Evolutionary conservation across 1,284 basidiomycete species (phyloP).

Genomic region (Sporisorium iseilematis-ciliati): DNA sequence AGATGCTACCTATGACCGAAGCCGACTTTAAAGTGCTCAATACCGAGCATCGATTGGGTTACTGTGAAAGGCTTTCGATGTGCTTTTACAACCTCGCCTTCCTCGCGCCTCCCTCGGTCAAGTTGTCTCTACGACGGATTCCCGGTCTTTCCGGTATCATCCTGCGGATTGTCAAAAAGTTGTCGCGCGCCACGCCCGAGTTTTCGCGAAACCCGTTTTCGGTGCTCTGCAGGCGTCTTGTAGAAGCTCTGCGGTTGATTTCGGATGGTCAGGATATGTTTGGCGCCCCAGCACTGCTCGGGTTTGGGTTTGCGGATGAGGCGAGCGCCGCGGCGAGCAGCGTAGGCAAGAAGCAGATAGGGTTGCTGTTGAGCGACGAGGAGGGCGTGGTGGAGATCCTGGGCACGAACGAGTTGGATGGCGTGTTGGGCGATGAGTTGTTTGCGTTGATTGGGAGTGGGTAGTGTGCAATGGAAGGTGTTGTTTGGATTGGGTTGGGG

Average conservation of each 20-base stretch:
- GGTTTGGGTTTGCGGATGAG: conserved; percentile 46
- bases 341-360: conserved; percentile 29
- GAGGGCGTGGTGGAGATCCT: conserved; percentile 49
- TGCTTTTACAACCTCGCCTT: conserved; percentile 88
- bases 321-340: conserved; percentile 2
- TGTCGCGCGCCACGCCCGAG: conserved; percentile 73
- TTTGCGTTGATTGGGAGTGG: conserved; percentile 43
- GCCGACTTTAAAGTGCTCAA: conserved; percentile 82
- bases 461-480: neutral
- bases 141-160: conserved; percentile 71
- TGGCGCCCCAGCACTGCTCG: conserved; percentile 73
- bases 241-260: conserved; percentile 86
- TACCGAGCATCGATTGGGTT: conserved; percentile 78
- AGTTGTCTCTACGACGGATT: conserved; percentile 76
- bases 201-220: conserved; percentile 75
- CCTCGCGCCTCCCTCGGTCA: conserved; percentile 80
- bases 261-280: conserved; percentile 83
- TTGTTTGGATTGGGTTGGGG: neutral
- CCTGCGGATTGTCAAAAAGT: conserved; percentile 71
- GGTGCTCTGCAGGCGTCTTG: conserved; percentile 79
- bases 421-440: conserved; percentile 37
- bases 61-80: conserved; percentile 83
- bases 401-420: conserved; percentile 42
- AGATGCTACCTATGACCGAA: conserved; percentile 83
- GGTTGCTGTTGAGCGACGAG: conserved; percentile 42